These are phyloP conservation scores for Leccinum truebloodii DNA, from an alignment of 768 basidiomycete genomes.

Conservation along the genomic window DNA sequence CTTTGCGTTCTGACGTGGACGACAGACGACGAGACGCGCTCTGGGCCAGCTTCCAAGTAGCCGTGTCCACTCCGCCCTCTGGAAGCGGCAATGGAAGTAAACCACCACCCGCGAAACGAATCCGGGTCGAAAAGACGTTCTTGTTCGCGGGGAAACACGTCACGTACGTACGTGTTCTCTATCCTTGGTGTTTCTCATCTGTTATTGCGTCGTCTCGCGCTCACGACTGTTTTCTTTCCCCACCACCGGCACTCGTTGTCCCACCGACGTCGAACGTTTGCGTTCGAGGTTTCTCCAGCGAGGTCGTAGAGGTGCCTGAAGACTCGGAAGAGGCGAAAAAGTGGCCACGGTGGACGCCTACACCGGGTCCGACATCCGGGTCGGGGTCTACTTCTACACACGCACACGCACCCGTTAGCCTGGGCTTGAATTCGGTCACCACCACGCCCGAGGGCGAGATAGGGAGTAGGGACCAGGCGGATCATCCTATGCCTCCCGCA, in stretches of 20 bases:
- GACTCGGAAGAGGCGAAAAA: constrained; percentile 73
- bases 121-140: constrained; percentile 71
- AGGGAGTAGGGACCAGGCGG: neutral
- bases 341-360: constrained; percentile 59
- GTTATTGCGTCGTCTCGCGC: neutral
- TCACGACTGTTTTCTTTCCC: neutral
- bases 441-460: neutral
- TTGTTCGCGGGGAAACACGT: constrained; percentile 78
- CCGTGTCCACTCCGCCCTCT: constrained; percentile 40
- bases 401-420: neutral
- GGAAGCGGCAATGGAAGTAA: neutral
- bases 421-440: neutral
- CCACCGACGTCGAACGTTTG: neutral
- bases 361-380: constrained; percentile 6
- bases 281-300: constrained; percentile 43
- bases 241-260: too few species aligned
- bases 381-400: neutral
- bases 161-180: constrained; percentile 53
- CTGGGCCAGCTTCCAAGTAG: constrained; percentile 71
- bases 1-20: neutral
- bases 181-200: neutral
- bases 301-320: constrained; percentile 71
- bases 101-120: constrained; percentile 36
- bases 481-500: neutral
- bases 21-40: constrained; percentile 59